Evolutionary conservation across 176 grass and related monocot genomes (phyloP), one percentile per base, ranked within the genome.

Genomic region (Typha latifolia): DNA sequence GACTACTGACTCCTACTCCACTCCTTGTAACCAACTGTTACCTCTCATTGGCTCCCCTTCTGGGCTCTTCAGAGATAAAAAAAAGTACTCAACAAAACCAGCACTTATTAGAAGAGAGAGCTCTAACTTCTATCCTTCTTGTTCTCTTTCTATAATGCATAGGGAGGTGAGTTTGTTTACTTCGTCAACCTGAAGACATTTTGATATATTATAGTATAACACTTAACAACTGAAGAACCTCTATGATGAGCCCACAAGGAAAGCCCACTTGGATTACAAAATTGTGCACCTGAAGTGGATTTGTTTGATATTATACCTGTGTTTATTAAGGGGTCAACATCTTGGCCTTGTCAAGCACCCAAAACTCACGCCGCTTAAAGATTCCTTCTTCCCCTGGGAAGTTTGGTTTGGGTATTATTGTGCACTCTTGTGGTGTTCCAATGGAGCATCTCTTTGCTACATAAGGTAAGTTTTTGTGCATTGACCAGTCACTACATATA

Each of bases 11-110:
- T 82, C 80, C 76, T 76, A 68, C 76, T 73, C 76, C 84, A 65
- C 80, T 82, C 76, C 73, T 64, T 67, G 76, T 83, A 89, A 85
- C 73, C 77, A 89, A 83, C 82, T 89, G 78, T 82, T 55, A 71
- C 50, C 80, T 66, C 73, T 72, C 77, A 89, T 94, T 84, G 90
- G 90, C n/a, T 74, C 68, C 32, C 62, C 50, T 79, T 70, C 65
- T 66, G 77, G 61, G 48, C 74, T 37, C 80, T 80, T 93, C 82
- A 88, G 89, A 93, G 84, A 87, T 81, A 74, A 43, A 69, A 29
- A 26, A 81, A 81, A 86, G 85, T 83, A 89, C 79, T 85, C 67
- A 89, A 66, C 85, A 83, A 83, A 85, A 89, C 79, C 63, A 78
- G 85, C 85, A 84, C 76, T 94, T 43, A 8, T 43, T 3, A 43